A percentile compares a stretch with the other conserved stretches of the same genome.
Conservation (phyloP, 75 land plant species). For the Gnetum montanum region DNA sequence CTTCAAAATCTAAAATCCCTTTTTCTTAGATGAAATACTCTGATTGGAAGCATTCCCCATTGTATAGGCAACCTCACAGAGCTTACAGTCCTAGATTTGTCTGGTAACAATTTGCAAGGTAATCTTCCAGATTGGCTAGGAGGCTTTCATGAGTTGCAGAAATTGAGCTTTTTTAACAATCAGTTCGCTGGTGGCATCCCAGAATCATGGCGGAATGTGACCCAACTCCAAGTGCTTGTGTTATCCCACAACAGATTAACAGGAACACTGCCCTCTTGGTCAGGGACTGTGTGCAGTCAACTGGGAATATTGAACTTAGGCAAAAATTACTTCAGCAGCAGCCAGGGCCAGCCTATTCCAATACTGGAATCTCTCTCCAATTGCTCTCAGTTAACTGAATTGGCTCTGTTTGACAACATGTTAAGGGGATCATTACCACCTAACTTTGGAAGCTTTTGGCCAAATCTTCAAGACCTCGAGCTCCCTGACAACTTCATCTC, state of each 20-base stretch:
- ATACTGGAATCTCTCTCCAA: no score
- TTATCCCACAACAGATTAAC: conserved; percentile 12
- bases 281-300: conserved; percentile 1
- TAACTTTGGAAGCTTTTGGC: no score
- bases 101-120: not conserved
- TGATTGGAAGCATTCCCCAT: not conserved
- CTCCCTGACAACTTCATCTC: no score
- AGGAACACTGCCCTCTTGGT: conserved; percentile 9
- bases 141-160: not conserved
- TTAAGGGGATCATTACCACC: conserved; percentile 13
- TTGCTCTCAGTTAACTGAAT: no score
- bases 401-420: conserved; percentile 14
- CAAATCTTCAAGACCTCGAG: no score
- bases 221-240: conserved; percentile 1
- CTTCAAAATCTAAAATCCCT: not conserved
- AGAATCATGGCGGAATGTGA: not conserved
- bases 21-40: not conserved
- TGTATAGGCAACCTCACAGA: not conserved
- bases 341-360: no score
- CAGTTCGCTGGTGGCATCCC: not conserved
- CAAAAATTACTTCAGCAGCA: no score
- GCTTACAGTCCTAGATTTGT: not conserved
- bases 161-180: not conserved
- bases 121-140: not conserved
- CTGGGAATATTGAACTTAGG: no score